Evolutionary conservation across 1,284 basidiomycete genomes (phyloP), one percentile per base, ranked within the genome.

Genomic region (Pseudozyma hubeiensis): DNA sequence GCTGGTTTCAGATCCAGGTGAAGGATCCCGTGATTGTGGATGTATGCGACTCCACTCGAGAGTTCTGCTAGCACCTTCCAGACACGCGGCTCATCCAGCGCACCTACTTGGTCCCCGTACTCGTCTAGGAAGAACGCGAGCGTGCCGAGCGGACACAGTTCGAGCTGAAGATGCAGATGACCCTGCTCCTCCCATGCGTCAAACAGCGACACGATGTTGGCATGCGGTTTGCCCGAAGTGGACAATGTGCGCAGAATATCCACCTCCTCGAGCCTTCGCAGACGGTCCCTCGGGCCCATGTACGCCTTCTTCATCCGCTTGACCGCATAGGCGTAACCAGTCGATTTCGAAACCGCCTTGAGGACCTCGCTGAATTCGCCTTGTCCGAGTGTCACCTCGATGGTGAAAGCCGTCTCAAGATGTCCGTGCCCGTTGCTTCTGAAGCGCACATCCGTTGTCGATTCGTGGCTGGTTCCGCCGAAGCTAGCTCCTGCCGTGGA

Each of bases 1-100:
- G 93, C 95, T 13, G 97, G 97, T 87, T 99, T 99, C 78, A 99
- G 87, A 86, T 99, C 97, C 59, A 99, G 89, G 86, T 99, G 97
- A 56, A 99, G 92, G 52, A 98, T 91, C 54, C 91, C 91, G 57
- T 90, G 88, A 62, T 89, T 88, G 85, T 99, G 97, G 69, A 99
- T 93, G 86, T 95, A 95, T 64, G 88, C 88, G 69, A 99, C 87
- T 71, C 96, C 86, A 6, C 81, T 77, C 80, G 90, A 90, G 61
- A 99, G 87, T 85, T 99, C 97, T 44, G 91, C 91, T 60, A 96
- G 88, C 77, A 98, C 92, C 88, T 99, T 99, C 97, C 97, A 99
- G 49, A 98, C 91, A 57, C 93, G 88, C 33, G 91, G 91, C 86
- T 99, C 96, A 81, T 98, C 94, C 62, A 99, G 88, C 58, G 93